Evolutionary conservation across 371 early-diverging fungal genomes (phyloP).

Genomic region (Mucor velutinosus): DNA sequence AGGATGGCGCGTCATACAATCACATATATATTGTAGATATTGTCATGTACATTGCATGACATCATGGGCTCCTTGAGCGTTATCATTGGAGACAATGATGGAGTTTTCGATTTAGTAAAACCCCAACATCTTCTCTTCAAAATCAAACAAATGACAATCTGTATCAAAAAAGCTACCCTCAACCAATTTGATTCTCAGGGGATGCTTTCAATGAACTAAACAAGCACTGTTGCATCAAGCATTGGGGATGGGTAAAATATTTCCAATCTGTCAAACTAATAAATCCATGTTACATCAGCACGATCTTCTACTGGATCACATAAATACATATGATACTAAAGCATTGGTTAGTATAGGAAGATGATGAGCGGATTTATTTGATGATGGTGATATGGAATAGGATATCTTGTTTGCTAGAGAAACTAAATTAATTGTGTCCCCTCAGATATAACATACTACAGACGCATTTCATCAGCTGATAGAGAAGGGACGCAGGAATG

Average conservation of each 20-base stretch:
- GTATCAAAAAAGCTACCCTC: background rate
- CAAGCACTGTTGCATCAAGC: background rate
- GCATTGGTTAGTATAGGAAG: background rate
- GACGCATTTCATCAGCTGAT: background rate
- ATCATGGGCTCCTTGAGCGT: background rate
- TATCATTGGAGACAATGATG: background rate
- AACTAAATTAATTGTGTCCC: background rate
- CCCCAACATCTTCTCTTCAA: background rate
- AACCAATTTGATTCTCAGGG: background rate
- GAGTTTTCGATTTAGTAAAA: background rate
- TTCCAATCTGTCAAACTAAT: background rate
- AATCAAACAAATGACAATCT: background rate
- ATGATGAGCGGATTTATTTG: background rate
- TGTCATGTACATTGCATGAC: background rate
- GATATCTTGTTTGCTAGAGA: background rate
- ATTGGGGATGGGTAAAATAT: background rate
- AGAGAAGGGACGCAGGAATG: background rate
- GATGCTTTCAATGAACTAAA: background rate
- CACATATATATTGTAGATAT: background rate
- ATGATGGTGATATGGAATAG: background rate
- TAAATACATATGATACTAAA: background rate
- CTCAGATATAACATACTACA: background rate
- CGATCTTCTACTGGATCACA: background rate
- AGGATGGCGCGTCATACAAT: background rate
- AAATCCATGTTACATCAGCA: background rate